Evolutionary conservation across 192 early-diverging fungal species (phyloP).

Genomic region (Jimgerdemannia flammicorona): DNA sequence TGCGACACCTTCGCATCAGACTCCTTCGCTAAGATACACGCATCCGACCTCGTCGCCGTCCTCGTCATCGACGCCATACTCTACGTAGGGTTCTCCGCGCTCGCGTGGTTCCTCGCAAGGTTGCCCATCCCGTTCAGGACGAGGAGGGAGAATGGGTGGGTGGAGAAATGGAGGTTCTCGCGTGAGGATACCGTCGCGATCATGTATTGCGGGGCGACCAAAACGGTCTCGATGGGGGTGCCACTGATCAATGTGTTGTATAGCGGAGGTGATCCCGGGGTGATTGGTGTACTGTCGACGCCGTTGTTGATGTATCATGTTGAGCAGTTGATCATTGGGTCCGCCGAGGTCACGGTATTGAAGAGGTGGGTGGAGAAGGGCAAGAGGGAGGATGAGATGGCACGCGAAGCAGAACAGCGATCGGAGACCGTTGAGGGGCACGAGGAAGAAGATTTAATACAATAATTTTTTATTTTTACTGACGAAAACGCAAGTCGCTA

Average conservation of each 20-base stretch:
- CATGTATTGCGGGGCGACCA: constrained; percentile 68
- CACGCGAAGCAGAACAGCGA: constrained; percentile 1
- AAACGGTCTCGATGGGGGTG: constrained; percentile 72
- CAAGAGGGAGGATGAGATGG: constrained; percentile 18
- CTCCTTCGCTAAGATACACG: constrained; percentile 43
- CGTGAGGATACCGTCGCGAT: constrained; percentile 60
- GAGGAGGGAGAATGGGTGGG: constrained; percentile 4
- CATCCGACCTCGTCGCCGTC: constrained; percentile 48
- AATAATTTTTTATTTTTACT: too few species aligned
- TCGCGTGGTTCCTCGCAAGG: constrained; percentile 43
- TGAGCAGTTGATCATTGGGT: constrained; percentile 64
- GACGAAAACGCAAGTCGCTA: too few species aligned
- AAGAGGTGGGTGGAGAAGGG: constrained; percentile 50
- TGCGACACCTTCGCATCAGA: constrained; percentile 62
- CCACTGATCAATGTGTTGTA: constrained; percentile 74
- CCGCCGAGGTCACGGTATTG: constrained; percentile 51
- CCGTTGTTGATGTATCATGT: constrained; percentile 73
- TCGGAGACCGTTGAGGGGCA: background rate
- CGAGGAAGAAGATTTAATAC: too few species aligned
- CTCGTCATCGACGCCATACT: constrained; percentile 43
- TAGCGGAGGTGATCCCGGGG: constrained; percentile 34
- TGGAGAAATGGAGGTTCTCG: constrained; percentile 22
- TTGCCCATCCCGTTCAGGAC: constrained; percentile 28
- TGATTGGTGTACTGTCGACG: constrained; percentile 52
- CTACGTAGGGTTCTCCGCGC: constrained; percentile 48